A percentile compares a stretch with the other conserved stretches of the same genome.
These are phyloP conservation scores for Dissophora ornata DNA, from an alignment of 192 early-diverging fungal genomes.

Conservation along the genomic window DNA sequence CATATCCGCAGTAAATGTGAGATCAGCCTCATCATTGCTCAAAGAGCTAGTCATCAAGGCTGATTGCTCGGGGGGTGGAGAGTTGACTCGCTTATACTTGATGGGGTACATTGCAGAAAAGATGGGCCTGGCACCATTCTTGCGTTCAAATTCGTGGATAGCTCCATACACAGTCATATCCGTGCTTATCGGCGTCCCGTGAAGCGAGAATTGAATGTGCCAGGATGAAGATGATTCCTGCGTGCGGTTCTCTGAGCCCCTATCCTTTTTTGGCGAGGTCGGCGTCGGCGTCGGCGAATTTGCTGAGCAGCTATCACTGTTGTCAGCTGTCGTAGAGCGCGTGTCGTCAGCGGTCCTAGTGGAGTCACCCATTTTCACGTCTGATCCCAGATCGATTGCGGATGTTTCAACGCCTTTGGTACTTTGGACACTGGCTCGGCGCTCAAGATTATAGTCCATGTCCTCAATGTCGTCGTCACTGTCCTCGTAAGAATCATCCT, in stretches of 20 bases:
- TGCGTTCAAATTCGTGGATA: constrained; percentile 66
- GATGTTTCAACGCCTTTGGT: constrained; percentile 8
- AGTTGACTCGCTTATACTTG: constrained; percentile 64
- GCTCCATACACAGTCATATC: constrained; percentile 79
- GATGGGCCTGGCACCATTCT: constrained; percentile 51
- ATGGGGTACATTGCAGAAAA: constrained; percentile 72
- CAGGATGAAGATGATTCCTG: constrained; percentile 33
- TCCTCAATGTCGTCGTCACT: constrained; percentile 50
- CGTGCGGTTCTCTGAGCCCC: background rate
- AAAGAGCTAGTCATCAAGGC: background rate
- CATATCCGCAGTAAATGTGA: constrained; percentile 29
- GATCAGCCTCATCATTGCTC: background rate
- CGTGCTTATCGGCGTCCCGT: constrained; percentile 52
- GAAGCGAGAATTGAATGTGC: constrained; percentile 71
- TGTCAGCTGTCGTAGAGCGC: too few species aligned
- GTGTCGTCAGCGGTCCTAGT: constrained; percentile 30
- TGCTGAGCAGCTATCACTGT: too few species aligned
- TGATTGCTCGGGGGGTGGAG: constrained; percentile 37
- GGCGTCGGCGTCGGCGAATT: background rate
- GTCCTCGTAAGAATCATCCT: constrained; percentile 24
- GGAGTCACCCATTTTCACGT: constrained; percentile 35
- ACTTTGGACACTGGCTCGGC: constrained; percentile 4
- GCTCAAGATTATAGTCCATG: constrained; percentile 22
- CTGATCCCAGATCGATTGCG: constrained; percentile 36
- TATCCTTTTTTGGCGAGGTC: constrained; percentile 1